Evolutionary conservation across 2,329 filamentous ascomycete genomes (phyloP).

Genomic region (Chaetomium sp.): DNA sequence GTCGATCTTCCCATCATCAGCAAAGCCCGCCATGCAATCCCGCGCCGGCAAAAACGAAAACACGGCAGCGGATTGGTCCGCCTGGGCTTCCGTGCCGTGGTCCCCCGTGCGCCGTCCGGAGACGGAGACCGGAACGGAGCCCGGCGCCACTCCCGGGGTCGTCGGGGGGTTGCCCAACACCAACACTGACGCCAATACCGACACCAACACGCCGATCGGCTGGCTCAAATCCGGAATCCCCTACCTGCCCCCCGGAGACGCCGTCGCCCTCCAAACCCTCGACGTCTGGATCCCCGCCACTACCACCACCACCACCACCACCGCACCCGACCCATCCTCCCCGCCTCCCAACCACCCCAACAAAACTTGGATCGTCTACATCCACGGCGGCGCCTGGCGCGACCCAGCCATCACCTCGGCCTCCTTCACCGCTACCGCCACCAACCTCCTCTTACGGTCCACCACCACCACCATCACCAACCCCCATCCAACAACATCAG

Average conservation of each 20-base stretch:
- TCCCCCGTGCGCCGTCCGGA: constrained; percentile 12
- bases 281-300: constrained; percentile 31
- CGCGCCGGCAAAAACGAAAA: neutral
- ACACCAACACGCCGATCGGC: constrained; percentile 22
- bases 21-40: neutral
- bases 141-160: neutral
- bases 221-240: constrained; percentile 30
- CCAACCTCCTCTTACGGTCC: constrained; percentile 43
- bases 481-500: neutral
- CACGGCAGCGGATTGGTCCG: constrained; percentile 11
- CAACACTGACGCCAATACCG: too few species aligned
- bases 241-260: neutral
- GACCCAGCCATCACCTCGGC: constrained; percentile 55
- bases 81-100: constrained; percentile 29
- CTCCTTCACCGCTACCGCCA: constrained; percentile 50
- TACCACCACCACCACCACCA: neutral
- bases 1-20: neutral
- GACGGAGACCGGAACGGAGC: neutral
- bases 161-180: too few species aligned
- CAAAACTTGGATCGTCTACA: constrained; percentile 44
- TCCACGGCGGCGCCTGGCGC: constrained; percentile 67
- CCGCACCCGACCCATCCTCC: constrained; percentile 12
- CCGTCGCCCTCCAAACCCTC: constrained; percentile 32
- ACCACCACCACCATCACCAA: constrained; percentile 27
- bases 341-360: constrained; percentile 12